Evolutionary conservation across 345 rosid genomes (phyloP).

Genomic region (Firmiana major): DNA sequence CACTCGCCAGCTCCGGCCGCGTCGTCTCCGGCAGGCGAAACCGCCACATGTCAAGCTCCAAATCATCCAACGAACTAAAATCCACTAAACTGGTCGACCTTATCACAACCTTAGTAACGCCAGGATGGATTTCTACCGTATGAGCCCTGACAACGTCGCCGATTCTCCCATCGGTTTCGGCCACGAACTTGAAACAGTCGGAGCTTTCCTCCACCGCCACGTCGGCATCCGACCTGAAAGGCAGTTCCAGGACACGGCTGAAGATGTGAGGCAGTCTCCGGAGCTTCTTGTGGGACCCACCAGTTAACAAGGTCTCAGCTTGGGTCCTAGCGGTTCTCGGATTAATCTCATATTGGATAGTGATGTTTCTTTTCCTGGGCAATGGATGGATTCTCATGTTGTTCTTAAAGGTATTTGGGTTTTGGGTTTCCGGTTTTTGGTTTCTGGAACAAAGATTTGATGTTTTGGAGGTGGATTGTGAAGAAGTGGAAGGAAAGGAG

Average conservation of each 20-base stretch:
- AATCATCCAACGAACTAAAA: conserved; percentile 49
- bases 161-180: conserved; percentile 56
- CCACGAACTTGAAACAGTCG: conserved; percentile 78
- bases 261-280: conserved; percentile 88
- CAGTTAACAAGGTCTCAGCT: conserved; percentile 10
- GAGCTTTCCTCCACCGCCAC: conserved; percentile 71
- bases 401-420: neutral
- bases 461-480: neutral
- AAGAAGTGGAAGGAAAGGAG: neutral
- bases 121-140: conserved; percentile 78
- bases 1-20: conserved; percentile 90
- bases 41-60: conserved; percentile 96
- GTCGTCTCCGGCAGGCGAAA: conserved; percentile 85
- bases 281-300: conserved; percentile 69
- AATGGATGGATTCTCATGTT: conserved; percentile 85
- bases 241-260: conserved; percentile 84
- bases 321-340: conserved; percentile 28
- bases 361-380: conserved; percentile 58
- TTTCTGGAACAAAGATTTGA: conserved; percentile 16
- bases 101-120: conserved; percentile 79
- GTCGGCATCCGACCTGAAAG: conserved; percentile 87
- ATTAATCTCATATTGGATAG: conserved; percentile 40
- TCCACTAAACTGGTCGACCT: conserved; percentile 65
- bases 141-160: conserved; percentile 78
- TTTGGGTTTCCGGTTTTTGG: conserved; percentile 12